Percentiles rank a stretch among this genome's conserved stretches.
Conservation (phyloP, 2,329 filamentous ascomycete genomes). For the Phyllosticta citribraziliensis region DNA sequence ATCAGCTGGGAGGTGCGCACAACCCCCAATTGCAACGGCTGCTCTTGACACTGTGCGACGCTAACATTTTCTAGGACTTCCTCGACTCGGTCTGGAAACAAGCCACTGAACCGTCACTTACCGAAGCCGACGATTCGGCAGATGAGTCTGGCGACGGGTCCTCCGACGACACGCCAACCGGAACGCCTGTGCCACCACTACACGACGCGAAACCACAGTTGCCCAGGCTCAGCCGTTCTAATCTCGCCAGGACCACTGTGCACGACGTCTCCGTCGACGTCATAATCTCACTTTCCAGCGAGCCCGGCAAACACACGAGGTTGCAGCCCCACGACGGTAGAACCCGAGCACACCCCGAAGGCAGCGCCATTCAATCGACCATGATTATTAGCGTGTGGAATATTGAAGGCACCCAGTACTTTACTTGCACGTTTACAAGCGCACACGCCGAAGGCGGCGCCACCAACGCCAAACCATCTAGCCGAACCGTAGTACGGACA, state of each 20-base stretch:
- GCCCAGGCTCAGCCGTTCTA: conserved; percentile 23
- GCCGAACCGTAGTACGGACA: conserved; percentile 34
- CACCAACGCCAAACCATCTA: conserved; percentile 16
- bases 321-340: background rate
- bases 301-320: conserved; percentile 15
- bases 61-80: conserved; percentile 25
- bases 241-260: conserved; percentile 30
- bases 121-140: background rate
- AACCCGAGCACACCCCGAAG: background rate
- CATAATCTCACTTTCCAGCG: conserved; percentile 46
- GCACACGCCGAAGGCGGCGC: conserved; percentile 20
- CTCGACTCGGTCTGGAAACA: conserved; percentile 35
- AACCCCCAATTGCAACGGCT: background rate
- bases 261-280: conserved; percentile 61
- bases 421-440: conserved; percentile 65
- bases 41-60: background rate
- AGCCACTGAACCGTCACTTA: conserved; percentile 11
- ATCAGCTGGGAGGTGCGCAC: conserved; percentile 39
- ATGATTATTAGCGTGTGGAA: conserved; percentile 71
- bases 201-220: conserved; percentile 11
- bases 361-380: conserved; percentile 48
- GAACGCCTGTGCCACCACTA: conserved; percentile 9
- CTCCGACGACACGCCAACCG: conserved; percentile 10
- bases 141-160: background rate
- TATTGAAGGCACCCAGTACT: conserved; percentile 59